Conservation (phyloP, 352 stramenopile species). For the Hyaloperonospora arabidopsidis region DNA sequence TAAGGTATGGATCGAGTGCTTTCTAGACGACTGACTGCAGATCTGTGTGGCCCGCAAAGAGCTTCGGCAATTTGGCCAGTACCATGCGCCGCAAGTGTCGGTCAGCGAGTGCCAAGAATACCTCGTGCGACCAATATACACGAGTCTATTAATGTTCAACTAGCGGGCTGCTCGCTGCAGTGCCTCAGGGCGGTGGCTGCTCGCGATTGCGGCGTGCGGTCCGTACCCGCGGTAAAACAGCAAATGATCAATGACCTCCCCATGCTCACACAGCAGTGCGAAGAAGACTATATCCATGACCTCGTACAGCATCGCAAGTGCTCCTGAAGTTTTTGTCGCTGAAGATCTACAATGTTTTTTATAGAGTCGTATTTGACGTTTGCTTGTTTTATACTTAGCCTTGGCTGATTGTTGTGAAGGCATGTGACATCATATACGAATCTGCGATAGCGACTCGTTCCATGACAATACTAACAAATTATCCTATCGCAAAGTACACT, state of each 20-base stretch:
- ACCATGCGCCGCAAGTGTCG: conserved; percentile 18
- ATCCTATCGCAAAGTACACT: no score
- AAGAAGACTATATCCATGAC: conserved; percentile 38
- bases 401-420: no score
- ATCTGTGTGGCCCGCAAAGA: conserved; percentile 41
- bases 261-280: conserved; percentile 34
- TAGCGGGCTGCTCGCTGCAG: conserved; percentile 34
- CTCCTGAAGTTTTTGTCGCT: conserved; percentile 6
- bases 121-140: conserved; percentile 33
- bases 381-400: no score
- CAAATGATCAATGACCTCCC: conserved; percentile 36
- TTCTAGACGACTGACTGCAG: conserved; percentile 31
- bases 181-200: conserved; percentile 32
- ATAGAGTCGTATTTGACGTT: no score
- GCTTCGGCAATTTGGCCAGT: conserved; percentile 32
- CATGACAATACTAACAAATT: no score
- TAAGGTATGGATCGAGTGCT: conserved; percentile 42
- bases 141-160: conserved; percentile 14
- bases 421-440: no score
- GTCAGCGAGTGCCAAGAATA: conserved; percentile 33
- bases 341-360: no score
- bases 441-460: no score
- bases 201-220: conserved; percentile 12
- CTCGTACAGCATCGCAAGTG: conserved; percentile 24
- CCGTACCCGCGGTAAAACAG: conserved; percentile 21